phyloP scores from a whole-genome alignment of 1,139 yeast genomes.

The Suhomyces bolitotheri region DNA sequence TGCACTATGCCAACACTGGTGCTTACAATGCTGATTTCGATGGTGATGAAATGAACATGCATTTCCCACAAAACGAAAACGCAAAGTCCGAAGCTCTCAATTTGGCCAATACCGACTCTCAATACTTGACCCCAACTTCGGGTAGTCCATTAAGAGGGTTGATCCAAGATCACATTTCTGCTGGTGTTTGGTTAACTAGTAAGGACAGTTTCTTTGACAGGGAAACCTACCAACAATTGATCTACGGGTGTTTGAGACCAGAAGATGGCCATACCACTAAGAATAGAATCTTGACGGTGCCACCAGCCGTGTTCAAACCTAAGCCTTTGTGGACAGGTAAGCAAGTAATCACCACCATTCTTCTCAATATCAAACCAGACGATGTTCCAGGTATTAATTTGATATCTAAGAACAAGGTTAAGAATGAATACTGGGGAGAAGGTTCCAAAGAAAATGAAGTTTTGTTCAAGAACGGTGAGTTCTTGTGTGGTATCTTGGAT shows the following conservation, averaged over 20 bases:
- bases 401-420: slow-evolving; percentile 80
- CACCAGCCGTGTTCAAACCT: slow-evolving; percentile 90
- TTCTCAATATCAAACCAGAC: slow-evolving; percentile 81
- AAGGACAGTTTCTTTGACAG: slow-evolving; percentile 90
- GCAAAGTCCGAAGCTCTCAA: slow-evolving; percentile 96
- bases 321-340: slow-evolving; percentile 97
- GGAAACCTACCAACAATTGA: slow-evolving; percentile 88
- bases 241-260: slow-evolving; percentile 93
- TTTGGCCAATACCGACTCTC: slow-evolving; percentile 95
- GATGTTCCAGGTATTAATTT: slow-evolving; percentile 90
- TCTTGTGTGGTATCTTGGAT: slow-evolving; percentile 89
- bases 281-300: slow-evolving; percentile 70
- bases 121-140: slow-evolving; percentile 95
- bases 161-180: slow-evolving; percentile 98
- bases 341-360: slow-evolving; percentile 89
- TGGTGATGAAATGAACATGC: slow-evolving; percentile 99
- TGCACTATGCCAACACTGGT: slow-evolving; percentile 98
- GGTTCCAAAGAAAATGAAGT: slow-evolving; percentile 85
- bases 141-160: slow-evolving; percentile 98
- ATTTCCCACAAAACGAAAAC: slow-evolving; percentile 97
- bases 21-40: slow-evolving; percentile 99
- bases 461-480: slow-evolving; percentile 80
- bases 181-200: slow-evolving; percentile 97
- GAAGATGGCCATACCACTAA: slow-evolving; percentile 95
- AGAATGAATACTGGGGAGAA: slow-evolving; percentile 92